phyloP scores from a whole-genome alignment of 192 early-diverging fungal species.

The Backusella tarrabulga region DNA sequence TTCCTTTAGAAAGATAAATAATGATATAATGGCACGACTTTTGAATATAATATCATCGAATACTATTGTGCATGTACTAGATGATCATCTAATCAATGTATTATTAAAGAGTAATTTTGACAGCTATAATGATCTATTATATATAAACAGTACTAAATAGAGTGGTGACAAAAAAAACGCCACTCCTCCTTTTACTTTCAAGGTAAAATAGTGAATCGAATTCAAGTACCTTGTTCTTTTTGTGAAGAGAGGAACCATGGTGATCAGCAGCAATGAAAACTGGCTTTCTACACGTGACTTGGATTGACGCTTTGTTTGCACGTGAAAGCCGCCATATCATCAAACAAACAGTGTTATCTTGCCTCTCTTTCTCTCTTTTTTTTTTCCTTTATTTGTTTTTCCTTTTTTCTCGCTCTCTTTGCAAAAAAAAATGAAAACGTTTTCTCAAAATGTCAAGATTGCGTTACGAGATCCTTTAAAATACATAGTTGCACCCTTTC shows the following conservation, averaged over 20 bases:
- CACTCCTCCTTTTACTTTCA: not conserved
- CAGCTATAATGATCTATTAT: no score
- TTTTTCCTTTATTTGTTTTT: not conserved
- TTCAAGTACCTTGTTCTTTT: not conserved
- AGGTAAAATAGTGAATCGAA: not conserved
- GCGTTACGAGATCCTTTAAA: slow-evolving; percentile 19
- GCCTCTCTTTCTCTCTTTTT: not conserved
- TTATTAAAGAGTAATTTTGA: no score
- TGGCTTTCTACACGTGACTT: no score
- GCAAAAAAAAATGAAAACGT: not conserved
- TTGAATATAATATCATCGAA: no score
- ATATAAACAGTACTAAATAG: no score
- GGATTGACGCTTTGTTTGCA: not conserved
- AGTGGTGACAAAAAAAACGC: not conserved
- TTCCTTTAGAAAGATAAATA: not conserved
- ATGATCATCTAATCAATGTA: no score
- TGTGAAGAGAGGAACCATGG: no score
- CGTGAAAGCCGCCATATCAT: not conserved
- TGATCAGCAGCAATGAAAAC: no score
- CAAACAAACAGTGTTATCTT: not conserved
- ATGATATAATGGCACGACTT: no score
- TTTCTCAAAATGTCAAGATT: slow-evolving; percentile 1
- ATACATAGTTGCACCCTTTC: slow-evolving; percentile 12
- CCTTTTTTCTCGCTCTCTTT: not conserved
- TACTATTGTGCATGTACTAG: no score